A percentile compares a stretch with the other conserved stretches of the same genome.
These are phyloP conservation scores for Coffea canephora DNA, from an alignment of 257 asterid species.

Conservation along the genomic window DNA sequence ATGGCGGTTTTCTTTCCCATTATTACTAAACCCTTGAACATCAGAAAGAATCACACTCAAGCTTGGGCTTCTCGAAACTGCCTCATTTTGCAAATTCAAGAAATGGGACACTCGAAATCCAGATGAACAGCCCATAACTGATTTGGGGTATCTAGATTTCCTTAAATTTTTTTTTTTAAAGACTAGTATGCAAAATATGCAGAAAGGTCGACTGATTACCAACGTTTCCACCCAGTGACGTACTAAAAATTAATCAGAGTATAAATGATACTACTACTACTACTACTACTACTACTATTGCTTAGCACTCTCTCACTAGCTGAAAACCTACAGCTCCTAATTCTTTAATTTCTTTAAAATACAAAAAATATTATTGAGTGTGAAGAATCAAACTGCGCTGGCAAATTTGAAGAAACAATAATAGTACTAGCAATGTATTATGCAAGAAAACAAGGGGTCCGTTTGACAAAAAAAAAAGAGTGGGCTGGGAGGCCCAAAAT, in stretches of 20 bases:
- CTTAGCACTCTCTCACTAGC: background rate
- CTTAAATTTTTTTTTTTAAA: background rate
- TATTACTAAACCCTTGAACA: conserved; percentile 17
- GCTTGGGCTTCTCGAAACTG: conserved; percentile 20
- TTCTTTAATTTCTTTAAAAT: too few species aligned
- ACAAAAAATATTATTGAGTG: too few species aligned
- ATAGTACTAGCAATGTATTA: too few species aligned
- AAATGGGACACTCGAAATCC: conserved; percentile 41
- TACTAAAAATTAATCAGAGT: conserved; percentile 8
- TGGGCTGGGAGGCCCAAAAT: too few species aligned
- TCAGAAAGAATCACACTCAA: conserved; percentile 19
- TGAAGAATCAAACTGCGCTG: too few species aligned
- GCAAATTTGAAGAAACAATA: too few species aligned
- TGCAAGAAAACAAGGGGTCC: too few species aligned
- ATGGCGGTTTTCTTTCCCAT: too few species aligned
- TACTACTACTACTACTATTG: too few species aligned
- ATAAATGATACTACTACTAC: conserved; percentile 9
- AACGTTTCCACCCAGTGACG: conserved; percentile 7
- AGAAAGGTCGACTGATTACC: conserved; percentile 47
- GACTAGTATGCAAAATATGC: background rate
- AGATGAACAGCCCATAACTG: conserved; percentile 69
- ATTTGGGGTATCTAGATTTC: conserved; percentile 20
- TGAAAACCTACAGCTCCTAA: background rate
- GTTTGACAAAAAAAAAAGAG: too few species aligned
- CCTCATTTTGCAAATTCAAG: conserved; percentile 39